Percentiles rank a stretch among this genome's conserved stretches.
These are phyloP conservation scores for Aspergillus costaricaensis DNA, from an alignment of 2,329 filamentous ascomycete genomes.

Conservation along the genomic window DNA sequence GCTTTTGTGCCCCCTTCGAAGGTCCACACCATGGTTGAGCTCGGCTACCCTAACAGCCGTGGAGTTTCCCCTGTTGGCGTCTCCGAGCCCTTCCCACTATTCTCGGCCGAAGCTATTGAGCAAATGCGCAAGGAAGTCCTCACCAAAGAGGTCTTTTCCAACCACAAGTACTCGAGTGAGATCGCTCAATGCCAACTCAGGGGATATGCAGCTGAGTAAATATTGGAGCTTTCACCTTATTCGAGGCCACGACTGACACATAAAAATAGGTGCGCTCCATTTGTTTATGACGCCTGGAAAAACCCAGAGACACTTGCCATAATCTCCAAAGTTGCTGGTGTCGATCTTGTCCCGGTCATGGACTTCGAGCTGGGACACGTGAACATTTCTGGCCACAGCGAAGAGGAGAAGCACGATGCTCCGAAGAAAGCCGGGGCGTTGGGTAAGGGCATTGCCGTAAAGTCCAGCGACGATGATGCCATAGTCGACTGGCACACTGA, in stretches of 20 bases:
- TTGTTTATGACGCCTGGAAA: conserved; percentile 64
- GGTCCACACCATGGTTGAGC: conserved; percentile 62
- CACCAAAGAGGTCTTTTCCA: conserved; percentile 56
- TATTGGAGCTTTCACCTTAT: conserved; percentile 13
- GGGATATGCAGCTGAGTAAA: conserved; percentile 60
- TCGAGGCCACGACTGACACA: neutral
- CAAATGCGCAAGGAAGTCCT: conserved; percentile 66
- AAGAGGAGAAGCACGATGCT: conserved; percentile 49
- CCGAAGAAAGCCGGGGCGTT: conserved; percentile 42
- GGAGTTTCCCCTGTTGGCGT: conserved; percentile 66
- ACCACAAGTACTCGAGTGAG: conserved; percentile 62
- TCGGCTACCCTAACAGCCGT: conserved; percentile 56
- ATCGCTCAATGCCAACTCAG: conserved; percentile 58
- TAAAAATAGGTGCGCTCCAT: conserved; percentile 58
- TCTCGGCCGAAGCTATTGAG: conserved; percentile 61
- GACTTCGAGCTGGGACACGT: conserved; percentile 60
- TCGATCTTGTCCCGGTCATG: conserved; percentile 57
- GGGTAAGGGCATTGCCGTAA: conserved; percentile 47
- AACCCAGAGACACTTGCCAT: conserved; percentile 52
- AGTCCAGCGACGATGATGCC: conserved; percentile 52
- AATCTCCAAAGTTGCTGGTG: conserved; percentile 56
- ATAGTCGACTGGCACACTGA: conserved; percentile 66
- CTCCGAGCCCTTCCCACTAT: conserved; percentile 66
- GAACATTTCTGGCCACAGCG: conserved; percentile 56
- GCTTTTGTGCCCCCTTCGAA: conserved; percentile 54